A percentile compares a stretch with the other conserved stretches of the same genome.
Evolutionary conservation across 371 early-diverging fungal species (phyloP).

Genomic region (Mucor velutinosus): DNA sequence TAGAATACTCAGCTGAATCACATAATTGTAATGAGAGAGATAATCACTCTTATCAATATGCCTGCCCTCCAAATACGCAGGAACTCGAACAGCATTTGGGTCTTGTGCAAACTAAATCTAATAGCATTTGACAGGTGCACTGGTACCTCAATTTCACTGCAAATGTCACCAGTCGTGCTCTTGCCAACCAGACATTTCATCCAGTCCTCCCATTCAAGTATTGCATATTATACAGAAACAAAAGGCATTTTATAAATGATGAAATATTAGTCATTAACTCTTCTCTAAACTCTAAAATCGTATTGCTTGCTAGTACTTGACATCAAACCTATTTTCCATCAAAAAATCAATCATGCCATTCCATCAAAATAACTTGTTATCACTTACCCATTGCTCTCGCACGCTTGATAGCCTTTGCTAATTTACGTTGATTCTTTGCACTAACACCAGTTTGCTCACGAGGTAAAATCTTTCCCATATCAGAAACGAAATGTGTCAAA

Average conservation of each 20-base stretch:
- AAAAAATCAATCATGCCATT: background rate
- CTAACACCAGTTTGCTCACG: constrained; percentile 73
- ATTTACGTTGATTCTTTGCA: constrained; percentile 77
- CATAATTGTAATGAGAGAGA: no score
- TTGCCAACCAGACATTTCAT: no score
- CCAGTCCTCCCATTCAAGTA: no score
- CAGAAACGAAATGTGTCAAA: constrained; percentile 75
- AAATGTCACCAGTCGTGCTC: background rate
- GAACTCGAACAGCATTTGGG: no score
- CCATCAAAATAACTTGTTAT: no score
- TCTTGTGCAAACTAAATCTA: no score
- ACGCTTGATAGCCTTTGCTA: constrained; percentile 83
- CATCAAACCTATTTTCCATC: constrained; percentile 40
- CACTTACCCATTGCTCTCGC: constrained; percentile 79
- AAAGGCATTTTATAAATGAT: background rate
- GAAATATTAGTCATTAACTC: background rate
- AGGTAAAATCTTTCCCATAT: constrained; percentile 81
- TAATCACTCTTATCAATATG: no score
- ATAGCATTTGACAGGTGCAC: no score
- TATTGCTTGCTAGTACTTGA: constrained; percentile 43
- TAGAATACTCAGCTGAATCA: no score
- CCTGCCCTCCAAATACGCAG: no score
- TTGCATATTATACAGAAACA: background rate
- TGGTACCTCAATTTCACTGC: background rate
- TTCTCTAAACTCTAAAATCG: constrained; percentile 19